Evolutionary conservation across 2,329 filamentous ascomycete genomes (phyloP).

Genomic region (Kalaharituber pfeilii): DNA sequence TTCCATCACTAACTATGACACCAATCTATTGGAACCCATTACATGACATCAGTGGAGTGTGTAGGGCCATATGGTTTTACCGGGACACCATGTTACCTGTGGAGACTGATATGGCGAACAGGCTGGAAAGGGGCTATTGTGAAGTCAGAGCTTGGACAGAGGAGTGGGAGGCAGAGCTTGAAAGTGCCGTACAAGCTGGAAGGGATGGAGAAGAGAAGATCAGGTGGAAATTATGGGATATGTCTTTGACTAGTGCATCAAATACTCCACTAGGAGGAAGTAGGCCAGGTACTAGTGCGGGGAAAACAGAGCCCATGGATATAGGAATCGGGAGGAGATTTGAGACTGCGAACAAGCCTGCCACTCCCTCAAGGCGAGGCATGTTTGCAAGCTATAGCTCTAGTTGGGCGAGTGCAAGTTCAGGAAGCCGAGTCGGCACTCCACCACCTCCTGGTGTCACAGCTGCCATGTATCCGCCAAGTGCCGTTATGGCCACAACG

Average conservation of each 20-base stretch:
- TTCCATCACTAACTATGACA: conserved; percentile 74
- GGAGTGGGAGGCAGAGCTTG: conserved; percentile 81
- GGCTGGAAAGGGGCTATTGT: conserved; percentile 76
- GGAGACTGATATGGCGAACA: conserved; percentile 70
- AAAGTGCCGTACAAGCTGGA: conserved; percentile 78
- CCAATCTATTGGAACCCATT: conserved; percentile 96
- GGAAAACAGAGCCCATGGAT: background rate
- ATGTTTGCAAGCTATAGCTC: background rate
- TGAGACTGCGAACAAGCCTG: background rate
- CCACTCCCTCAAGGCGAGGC: background rate
- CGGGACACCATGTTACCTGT: conserved; percentile 86
- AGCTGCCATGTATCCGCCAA: background rate
- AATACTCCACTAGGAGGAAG: conserved; percentile 1
- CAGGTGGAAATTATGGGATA: conserved; percentile 24
- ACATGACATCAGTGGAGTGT: conserved; percentile 68
- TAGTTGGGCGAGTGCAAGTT: conserved; percentile 1
- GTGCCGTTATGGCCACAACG: background rate
- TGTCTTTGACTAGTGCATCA: conserved; percentile 3
- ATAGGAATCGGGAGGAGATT: background rate
- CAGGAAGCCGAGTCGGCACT: background rate
- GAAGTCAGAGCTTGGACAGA: conserved; percentile 77
- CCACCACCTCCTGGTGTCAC: background rate
- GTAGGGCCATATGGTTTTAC: conserved; percentile 92
- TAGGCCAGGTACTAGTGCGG: conserved; percentile 7
- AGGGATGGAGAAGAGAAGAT: conserved; percentile 83